A percentile compares a stretch with the other conserved stretches of the same genome.
Evolutionary conservation across 352 stramenopile genomes (phyloP).

Genomic region (Plasmopara muralis): DNA sequence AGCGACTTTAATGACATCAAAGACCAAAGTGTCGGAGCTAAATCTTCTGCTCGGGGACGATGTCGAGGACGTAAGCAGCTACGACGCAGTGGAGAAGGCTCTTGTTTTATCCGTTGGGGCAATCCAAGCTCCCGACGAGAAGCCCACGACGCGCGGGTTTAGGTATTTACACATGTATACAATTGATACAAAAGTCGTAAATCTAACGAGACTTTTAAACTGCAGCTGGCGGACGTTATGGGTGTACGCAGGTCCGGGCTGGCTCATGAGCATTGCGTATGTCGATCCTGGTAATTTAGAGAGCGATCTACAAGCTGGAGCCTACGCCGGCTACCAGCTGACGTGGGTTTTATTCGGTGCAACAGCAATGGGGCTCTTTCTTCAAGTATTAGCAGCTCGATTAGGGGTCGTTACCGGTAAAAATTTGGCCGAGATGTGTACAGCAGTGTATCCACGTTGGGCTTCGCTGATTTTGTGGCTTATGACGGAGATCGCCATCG

Average conservation of each 20-base stretch:
- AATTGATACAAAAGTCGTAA: not conserved
- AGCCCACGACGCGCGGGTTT: slow-evolving; percentile 18
- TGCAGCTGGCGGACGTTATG: slow-evolving; percentile 68
- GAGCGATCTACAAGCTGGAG: slow-evolving; percentile 91
- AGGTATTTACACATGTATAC: slow-evolving; percentile 6
- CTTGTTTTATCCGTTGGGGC: slow-evolving; percentile 44
- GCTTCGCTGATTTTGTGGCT: slow-evolving; percentile 80
- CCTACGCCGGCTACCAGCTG: slow-evolving; percentile 85
- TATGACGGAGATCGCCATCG: slow-evolving; percentile 92
- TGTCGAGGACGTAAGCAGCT: slow-evolving; percentile 18
- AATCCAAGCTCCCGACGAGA: slow-evolving; percentile 45
- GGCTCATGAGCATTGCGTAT: slow-evolving; percentile 94
- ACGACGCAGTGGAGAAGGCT: slow-evolving; percentile 51
- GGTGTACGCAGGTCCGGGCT: slow-evolving; percentile 76
- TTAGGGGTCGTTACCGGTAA: slow-evolving; percentile 89
- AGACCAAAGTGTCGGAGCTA: slow-evolving; percentile 22
- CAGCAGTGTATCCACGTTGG: slow-evolving; percentile 66
- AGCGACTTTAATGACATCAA: slow-evolving; percentile 7
- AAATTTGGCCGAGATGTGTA: slow-evolving; percentile 88
- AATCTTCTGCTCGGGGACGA: slow-evolving; percentile 29
- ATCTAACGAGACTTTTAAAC: not conserved
- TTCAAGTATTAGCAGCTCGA: slow-evolving; percentile 90
- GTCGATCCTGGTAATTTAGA: slow-evolving; percentile 95
- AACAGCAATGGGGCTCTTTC: slow-evolving; percentile 88
- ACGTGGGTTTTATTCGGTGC: slow-evolving; percentile 89